Base-by-base conservation (phyloP, 169 alveolate species). In the Eimeria maxima region DNA sequence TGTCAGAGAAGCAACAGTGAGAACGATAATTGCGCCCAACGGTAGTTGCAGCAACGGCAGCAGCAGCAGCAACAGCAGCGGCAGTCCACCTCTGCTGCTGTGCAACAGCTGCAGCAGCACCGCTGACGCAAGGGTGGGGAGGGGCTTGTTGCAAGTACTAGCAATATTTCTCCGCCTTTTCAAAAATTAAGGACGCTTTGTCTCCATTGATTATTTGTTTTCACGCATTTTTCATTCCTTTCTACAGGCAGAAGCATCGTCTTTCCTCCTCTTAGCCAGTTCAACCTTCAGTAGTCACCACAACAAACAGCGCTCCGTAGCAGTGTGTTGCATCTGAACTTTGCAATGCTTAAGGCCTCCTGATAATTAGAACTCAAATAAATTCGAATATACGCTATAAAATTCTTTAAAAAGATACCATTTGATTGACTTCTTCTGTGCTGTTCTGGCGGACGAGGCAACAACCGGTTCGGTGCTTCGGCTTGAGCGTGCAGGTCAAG, bases 11-110 rank as follows among this genome's bases (percentile, higher is more conserved):
- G 84, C 45, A 69, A 33, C 80, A n/a, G 80, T 73, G 55, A 38
- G 55, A 73, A 73, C 84, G 84, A 73, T 33, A 73, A 73, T 20
- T 55, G n/a, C 24, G 42, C 8, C 42, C 74, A 65, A 16, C 74
- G 14, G 74, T 16, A 65, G 74, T 29, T 20, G 57, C 55, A 73
- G 84, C 84, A 60, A 24, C 69, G 20, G 69, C 69, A 60, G 69
- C 69, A 60, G 69, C 69, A 60, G 69, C 69, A 60, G 69, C 69
- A 60, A 16, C 63, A 53, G 69, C 69, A 60, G 69, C 69, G 38
- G 84, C 84, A 73, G 84, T 73, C 84, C 84, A 73, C 84, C 84
- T 73, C 84, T 73, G 84, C 69, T 60, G 63, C 69, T 60, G 69
- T 60, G 74, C 74, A 65, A 7, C 74, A 65, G 74, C 74, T 24